Conservation (phyloP, 2,329 filamentous ascomycete species). For the Parafenestella ontariensis region DNA sequence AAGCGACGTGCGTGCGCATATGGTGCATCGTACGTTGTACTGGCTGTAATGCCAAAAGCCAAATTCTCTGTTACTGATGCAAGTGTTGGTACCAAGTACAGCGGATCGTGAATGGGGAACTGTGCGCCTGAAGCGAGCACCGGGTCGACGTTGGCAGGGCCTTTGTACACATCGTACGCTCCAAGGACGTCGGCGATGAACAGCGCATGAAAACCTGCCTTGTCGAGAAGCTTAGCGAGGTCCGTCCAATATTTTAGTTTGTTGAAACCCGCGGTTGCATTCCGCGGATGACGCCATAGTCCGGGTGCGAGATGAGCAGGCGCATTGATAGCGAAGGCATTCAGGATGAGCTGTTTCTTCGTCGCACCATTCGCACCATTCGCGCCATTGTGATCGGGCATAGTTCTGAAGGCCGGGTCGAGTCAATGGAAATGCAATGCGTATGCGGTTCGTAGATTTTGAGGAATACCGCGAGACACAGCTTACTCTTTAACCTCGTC, state of each 20-base stretch:
- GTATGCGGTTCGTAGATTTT: no score
- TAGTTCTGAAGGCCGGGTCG: no score
- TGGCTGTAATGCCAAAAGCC: conserved; percentile 68
- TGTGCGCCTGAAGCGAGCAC: conserved; percentile 67
- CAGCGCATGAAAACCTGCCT: conserved; percentile 41
- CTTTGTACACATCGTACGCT: conserved; percentile 71
- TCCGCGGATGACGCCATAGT: conserved; percentile 1
- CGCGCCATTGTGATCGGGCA: no score
- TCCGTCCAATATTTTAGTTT: conserved; percentile 35
- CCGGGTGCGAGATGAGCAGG: conserved; percentile 6
- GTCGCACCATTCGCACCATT: background rate
- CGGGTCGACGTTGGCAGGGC: conserved; percentile 60
- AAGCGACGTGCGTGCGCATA: conserved; percentile 68
- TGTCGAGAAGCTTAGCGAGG: conserved; percentile 40
- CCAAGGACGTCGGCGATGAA: conserved; percentile 58
- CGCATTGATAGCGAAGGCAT: conserved; percentile 7
- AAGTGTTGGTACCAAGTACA: conserved; percentile 68
- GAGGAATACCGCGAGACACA: no score
- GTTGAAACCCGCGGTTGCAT: conserved; percentile 49
- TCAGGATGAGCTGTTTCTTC: background rate
- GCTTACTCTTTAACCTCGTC: no score
- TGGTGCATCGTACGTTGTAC: conserved; percentile 70
- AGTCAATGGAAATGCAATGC: no score
- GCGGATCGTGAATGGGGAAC: conserved; percentile 71
- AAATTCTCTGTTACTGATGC: conserved; percentile 69